Evolutionary conservation across 148 eudicot genomes (phyloP).

Genomic region (Fagopyrum tataricum): DNA sequence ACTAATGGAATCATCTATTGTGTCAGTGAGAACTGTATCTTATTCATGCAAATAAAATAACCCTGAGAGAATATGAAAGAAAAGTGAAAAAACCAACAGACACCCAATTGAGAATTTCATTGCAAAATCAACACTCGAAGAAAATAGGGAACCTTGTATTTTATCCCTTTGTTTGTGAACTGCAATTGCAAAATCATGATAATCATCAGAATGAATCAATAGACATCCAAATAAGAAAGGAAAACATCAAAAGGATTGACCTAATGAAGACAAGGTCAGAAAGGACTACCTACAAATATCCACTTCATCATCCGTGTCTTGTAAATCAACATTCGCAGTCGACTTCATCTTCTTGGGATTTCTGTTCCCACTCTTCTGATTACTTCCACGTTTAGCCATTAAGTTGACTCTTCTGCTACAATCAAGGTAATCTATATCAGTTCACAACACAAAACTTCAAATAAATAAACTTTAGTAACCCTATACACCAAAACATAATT

Average conservation of each 20-base stretch:
- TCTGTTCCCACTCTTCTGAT: slow-evolving; percentile 24
- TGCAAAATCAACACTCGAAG: too few relatives aligned
- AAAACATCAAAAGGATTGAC: neutral
- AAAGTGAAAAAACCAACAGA: neutral
- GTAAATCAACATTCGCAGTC: slow-evolving; percentile 20
- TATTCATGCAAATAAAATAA: too few relatives aligned
- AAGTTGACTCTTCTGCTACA: neutral
- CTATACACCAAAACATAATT: too few relatives aligned
- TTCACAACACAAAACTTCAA: too few relatives aligned
- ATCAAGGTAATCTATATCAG: neutral
- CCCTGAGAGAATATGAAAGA: neutral
- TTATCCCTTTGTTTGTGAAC: slow-evolving; percentile 95
- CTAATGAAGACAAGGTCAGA: neutral
- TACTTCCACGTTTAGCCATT: slow-evolving; percentile 47
- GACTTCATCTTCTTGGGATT: slow-evolving; percentile 34
- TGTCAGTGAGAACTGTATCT: too few relatives aligned
- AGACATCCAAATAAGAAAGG: neutral
- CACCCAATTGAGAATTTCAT: too few relatives aligned
- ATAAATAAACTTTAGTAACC: too few relatives aligned
- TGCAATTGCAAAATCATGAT: slow-evolving; percentile 20
- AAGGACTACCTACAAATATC: slow-evolving; percentile 51
- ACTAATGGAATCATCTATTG: too few relatives aligned
- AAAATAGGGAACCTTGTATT: slow-evolving; percentile 45
- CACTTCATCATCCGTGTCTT: slow-evolving; percentile 73
- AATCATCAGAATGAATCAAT: neutral